Percentiles rank a stretch among this genome's conserved stretches.
These are phyloP conservation scores for Cerrena zonata DNA, from an alignment of 1,284 basidiomycete genomes.

Conservation along the genomic window DNA sequence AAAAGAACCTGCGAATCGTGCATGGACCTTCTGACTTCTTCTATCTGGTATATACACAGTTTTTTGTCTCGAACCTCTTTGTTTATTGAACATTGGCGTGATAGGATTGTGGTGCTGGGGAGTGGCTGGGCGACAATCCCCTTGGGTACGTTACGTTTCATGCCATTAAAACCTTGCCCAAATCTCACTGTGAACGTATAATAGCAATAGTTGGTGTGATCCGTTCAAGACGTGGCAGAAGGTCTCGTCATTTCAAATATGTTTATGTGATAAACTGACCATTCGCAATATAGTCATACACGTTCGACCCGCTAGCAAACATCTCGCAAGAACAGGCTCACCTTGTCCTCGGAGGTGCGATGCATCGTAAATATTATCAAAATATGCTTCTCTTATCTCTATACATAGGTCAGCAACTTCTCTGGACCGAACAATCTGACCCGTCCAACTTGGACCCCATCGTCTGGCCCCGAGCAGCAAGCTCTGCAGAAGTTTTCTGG, in stretches of 20 bases:
- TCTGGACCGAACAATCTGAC: conserved; percentile 77
- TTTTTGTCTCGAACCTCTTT: background rate
- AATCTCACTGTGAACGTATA: conserved; percentile 25
- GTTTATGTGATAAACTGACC: background rate
- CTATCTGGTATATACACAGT: conserved; percentile 42
- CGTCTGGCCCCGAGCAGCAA: conserved; percentile 76
- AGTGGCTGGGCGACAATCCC: conserved; percentile 64
- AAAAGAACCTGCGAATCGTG: conserved; percentile 45
- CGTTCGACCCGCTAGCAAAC: conserved; percentile 66
- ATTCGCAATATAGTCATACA: conserved; percentile 38
- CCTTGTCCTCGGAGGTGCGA: conserved; percentile 63
- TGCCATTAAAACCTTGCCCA: background rate
- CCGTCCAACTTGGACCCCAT: conserved; percentile 67
- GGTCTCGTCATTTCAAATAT: background rate
- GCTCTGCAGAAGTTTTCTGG: conserved; percentile 81
- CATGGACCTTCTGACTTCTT: conserved; percentile 55
- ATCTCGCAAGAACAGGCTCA: conserved; percentile 43
- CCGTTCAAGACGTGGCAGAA: conserved; percentile 76
- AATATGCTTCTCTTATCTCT: conserved; percentile 13
- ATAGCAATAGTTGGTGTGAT: conserved; percentile 56
- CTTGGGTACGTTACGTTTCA: conserved; percentile 27
- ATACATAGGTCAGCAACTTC: conserved; percentile 53
- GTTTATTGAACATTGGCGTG: background rate
- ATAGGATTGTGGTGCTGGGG: conserved; percentile 78
- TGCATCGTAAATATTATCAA: background rate